Percentiles rank a stretch among this genome's conserved stretches.
Evolutionary conservation across 2,329 filamentous ascomycete genomes (phyloP).

Genomic region (Talaromyces albobiverticillius): DNA sequence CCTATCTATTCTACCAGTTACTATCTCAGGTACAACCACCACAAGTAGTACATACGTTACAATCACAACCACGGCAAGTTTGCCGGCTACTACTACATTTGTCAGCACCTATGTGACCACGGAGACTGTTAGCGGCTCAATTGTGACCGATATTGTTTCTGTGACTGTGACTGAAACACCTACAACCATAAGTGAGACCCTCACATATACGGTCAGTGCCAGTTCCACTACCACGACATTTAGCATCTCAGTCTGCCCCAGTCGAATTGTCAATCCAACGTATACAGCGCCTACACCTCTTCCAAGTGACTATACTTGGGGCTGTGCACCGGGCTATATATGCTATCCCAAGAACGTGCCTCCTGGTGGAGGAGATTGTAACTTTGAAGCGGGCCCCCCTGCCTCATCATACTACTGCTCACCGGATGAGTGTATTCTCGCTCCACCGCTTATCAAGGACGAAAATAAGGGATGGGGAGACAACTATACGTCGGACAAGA

Average conservation of each 20-base stretch:
- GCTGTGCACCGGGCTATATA: constrained; percentile 43
- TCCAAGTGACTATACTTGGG: constrained; percentile 37
- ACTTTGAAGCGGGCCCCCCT: constrained; percentile 40
- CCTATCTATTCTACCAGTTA: neutral
- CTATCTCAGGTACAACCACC: constrained; percentile 9
- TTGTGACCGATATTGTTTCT: neutral
- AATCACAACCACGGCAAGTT: neutral
- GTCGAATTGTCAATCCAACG: constrained; percentile 27
- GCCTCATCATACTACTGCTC: constrained; percentile 36
- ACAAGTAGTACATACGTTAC: constrained; percentile 1
- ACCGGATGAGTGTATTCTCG: constrained; percentile 38
- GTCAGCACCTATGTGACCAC: neutral
- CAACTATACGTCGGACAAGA: constrained; percentile 21
- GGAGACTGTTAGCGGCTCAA: neutral
- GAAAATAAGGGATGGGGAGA: constrained; percentile 24
- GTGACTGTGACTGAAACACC: neutral
- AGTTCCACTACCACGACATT: neutral
- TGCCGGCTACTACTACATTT: neutral
- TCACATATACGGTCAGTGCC: neutral
- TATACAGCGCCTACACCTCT: constrained; percentile 25
- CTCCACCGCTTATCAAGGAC: constrained; percentile 24
- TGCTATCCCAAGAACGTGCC: constrained; percentile 35
- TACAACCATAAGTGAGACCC: neutral
- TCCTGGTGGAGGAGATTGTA: constrained; percentile 28
- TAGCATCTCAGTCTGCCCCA: constrained; percentile 26